Evolutionary conservation across 306 rosid species (phyloP).

Genomic region (Pterocarpus santalinus): DNA sequence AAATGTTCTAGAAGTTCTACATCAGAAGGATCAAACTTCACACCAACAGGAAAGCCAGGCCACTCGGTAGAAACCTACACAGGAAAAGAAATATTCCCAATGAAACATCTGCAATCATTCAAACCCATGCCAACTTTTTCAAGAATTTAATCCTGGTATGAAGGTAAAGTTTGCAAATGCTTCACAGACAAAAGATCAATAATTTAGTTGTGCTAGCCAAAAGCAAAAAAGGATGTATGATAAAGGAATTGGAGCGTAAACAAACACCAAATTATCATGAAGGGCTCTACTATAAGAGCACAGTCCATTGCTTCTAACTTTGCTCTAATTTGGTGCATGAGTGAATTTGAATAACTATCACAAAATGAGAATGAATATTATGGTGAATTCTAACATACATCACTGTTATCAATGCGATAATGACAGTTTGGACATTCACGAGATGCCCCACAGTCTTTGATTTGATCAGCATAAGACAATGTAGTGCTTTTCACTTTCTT

Average conservation of each 20-base stretch:
- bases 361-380: conserved; percentile 31
- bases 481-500: conserved; percentile 75
- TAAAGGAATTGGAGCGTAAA: conserved; percentile 3
- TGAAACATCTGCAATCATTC: conserved; percentile 32
- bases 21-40: conserved; percentile 93
- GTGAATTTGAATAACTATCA: conserved; percentile 6
- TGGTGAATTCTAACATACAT: conserved; percentile 66
- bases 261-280: conserved; percentile 12
- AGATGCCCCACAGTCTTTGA: conserved; percentile 78
- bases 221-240: conserved; percentile 4
- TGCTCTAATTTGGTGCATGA: not conserved
- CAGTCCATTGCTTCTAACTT: conserved; percentile 17
- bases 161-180: conserved; percentile 28
- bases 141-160: not conserved
- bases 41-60: conserved; percentile 95
- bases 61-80: conserved; percentile 77
- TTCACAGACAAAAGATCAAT: conserved; percentile 3
- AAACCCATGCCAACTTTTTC: conserved; percentile 25
- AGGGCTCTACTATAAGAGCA: conserved; percentile 14
- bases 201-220: not conserved
- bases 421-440: conserved; percentile 88
- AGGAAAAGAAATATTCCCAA: conserved; percentile 37
- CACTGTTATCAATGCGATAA: conserved; percentile 69
- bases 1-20: conserved; percentile 75
- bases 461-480: conserved; percentile 57